Evolutionary conservation across 75 land plant genomes (phyloP).

Genomic region (Selaginella tamariscina): DNA sequence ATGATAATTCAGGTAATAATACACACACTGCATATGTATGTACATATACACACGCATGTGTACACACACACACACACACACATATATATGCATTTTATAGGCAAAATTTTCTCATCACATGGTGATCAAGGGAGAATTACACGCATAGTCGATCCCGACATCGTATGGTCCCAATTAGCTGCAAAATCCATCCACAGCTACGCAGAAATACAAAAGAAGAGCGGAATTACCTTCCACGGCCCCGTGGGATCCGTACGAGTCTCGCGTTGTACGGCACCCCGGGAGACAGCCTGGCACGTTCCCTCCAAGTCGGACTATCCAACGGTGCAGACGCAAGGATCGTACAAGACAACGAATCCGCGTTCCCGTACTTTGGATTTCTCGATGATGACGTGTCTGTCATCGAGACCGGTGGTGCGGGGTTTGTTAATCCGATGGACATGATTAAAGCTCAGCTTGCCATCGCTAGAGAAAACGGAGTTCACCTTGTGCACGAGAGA

Average conservation of each 20-base stretch:
- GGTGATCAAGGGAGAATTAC: constrained; percentile 25
- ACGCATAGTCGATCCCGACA: constrained; percentile 22
- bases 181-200: constrained; percentile 27
- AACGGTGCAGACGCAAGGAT: constrained; percentile 23
- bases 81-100: too few species aligned
- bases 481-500: constrained; percentile 14
- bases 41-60: too few species aligned
- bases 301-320: constrained; percentile 10
- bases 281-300: constrained; percentile 10
- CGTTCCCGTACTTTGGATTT: constrained; percentile 22
- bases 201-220: constrained; percentile 12
- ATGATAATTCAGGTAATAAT: constrained; percentile 13
- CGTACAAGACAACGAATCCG: not conserved
- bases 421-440: constrained; percentile 23
- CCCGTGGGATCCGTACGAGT: constrained; percentile 23
- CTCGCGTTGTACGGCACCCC: constrained; percentile 13
- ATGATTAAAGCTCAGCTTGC: constrained; percentile 24
- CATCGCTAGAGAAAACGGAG: constrained; percentile 20
- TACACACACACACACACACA: too few species aligned
- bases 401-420: constrained; percentile 26
- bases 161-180: constrained; percentile 26
- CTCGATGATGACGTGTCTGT: constrained; percentile 14
- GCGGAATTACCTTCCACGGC: constrained; percentile 20
- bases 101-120: constrained; percentile 20
- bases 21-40: constrained; percentile 13